phyloP scores from a whole-genome alignment of 2,329 filamentous ascomycete species.

The Clonostachys rosea region DNA sequence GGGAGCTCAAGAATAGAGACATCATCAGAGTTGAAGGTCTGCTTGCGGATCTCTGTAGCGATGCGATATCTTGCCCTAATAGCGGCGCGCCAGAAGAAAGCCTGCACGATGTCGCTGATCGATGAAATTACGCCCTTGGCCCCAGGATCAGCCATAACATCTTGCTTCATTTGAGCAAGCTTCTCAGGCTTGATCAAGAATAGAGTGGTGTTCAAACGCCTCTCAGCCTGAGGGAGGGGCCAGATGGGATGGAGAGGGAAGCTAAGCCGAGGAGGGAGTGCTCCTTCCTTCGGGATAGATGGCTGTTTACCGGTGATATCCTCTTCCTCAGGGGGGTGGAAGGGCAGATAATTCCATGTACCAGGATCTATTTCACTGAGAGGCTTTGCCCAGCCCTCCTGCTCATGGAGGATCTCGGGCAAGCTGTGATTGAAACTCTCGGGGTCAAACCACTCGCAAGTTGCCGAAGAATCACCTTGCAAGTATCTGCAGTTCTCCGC shows the following conservation, averaged over 20 bases:
- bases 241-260: slow-evolving; percentile 18
- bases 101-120: slow-evolving; percentile 30
- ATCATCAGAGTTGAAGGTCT: slow-evolving; percentile 11
- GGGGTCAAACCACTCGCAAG: slow-evolving; percentile 16
- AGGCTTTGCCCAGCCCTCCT: slow-evolving; percentile 11
- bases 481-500: slow-evolving; percentile 20
- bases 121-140: slow-evolving; percentile 16
- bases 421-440: slow-evolving; percentile 21
- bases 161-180: slow-evolving; percentile 17
- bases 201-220: slow-evolving; percentile 16
- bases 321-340: slow-evolving; percentile 7
- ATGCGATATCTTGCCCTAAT: slow-evolving; percentile 25
- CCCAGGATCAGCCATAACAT: slow-evolving; percentile 14
- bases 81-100: slow-evolving; percentile 29
- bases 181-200: slow-evolving; percentile 23
- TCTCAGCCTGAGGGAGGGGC: slow-evolving; percentile 18
- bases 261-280: slow-evolving; percentile 11
- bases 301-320: neutral
- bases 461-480: slow-evolving; percentile 13
- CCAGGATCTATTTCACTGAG: slow-evolving; percentile 14
- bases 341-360: slow-evolving; percentile 16
- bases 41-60: slow-evolving; percentile 11
- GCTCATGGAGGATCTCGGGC: slow-evolving; percentile 16
- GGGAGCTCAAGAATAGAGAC: slow-evolving; percentile 24
- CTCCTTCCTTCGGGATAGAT: neutral